Evolutionary conservation across 2,329 filamentous ascomycete species (phyloP), one percentile per base, ranked within the genome.

Genomic region (Diaporthe helianthi): DNA sequence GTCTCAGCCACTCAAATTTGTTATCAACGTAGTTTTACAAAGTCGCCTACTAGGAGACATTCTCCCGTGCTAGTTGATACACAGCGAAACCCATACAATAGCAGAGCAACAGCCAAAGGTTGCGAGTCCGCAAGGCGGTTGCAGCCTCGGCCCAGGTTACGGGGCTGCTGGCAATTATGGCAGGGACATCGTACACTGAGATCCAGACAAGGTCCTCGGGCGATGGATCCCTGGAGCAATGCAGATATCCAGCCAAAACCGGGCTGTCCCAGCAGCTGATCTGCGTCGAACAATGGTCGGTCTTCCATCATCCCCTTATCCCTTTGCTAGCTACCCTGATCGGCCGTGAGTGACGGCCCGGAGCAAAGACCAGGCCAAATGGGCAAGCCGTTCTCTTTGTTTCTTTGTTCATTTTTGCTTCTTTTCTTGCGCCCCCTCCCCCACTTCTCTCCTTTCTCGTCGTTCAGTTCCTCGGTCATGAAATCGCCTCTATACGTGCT

Each of bases 391-490:
- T n/a, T 46, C 24, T 2, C 5, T 26, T n/a, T 4, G 38, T 15
- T n/a, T n/a, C n/a, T n/a, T n/a, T n/a, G n/a, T n/a, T n/a, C n/a
- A n/a, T n/a, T n/a, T n/a, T n/a, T n/a, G n/a, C n/a, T n/a, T n/a
- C n/a, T n/a, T n/a, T n/a, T n/a, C n/a, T n/a, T n/a, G n/a, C n/a
- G 12, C 36, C 4, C 36, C 36, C 4, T 10, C 31, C 31, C 13
- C 4, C 36, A 15, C 17, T 38, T 6, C 13, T 12, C 3, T 6
- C 36, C 36, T 38, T 38, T 38, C 36, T 36, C 4, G 19, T 22
- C 29, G 24, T 9, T 47, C 44, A 31, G 74, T 66, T 15, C 10
- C 75, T 55, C 2, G 51, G 15, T 31, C 44, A 15, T 51, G 36
- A 22, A 41, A 55, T 10, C 26, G 51, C 26, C 38, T 41, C 33